A percentile compares a stretch with the other conserved stretches of the same genome.
These are phyloP conservation scores for Phytophthora cryptogea DNA, from an alignment of 352 stramenopile genomes.

Conservation along the genomic window DNA sequence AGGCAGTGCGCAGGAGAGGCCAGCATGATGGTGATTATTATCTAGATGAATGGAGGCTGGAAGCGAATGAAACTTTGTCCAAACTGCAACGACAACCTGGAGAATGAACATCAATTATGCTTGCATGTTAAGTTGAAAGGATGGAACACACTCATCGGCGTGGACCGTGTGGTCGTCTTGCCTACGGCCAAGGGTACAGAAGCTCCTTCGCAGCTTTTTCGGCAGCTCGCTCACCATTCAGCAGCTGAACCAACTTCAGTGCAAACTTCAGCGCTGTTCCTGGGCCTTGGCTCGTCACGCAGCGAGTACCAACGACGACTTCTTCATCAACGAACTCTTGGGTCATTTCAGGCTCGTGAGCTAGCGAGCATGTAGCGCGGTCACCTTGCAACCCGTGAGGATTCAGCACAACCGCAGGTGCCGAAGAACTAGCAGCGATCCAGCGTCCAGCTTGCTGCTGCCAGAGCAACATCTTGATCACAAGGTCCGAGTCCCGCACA, in stretches of 20 bases:
- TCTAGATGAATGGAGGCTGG: conserved; percentile 6
- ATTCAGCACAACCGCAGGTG: conserved; percentile 52
- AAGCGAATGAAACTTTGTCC: conserved; percentile 5
- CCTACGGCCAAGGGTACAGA: conserved; percentile 34
- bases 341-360: conserved; percentile 46
- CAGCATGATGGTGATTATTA: conserved; percentile 11
- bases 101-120: no score
- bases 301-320: conserved; percentile 60
- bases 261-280: conserved; percentile 54
- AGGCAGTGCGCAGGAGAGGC: conserved; percentile 29
- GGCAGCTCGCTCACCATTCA: conserved; percentile 52
- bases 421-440: conserved; percentile 54
- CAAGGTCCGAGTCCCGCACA: conserved; percentile 59
- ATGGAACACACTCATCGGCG: no score
- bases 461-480: conserved; percentile 65
- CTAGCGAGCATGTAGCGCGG: conserved; percentile 57
- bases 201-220: conserved; percentile 47
- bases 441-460: conserved; percentile 57
- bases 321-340: conserved; percentile 53
- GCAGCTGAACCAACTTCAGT: conserved; percentile 57
- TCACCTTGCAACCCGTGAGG: conserved; percentile 46
- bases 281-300: conserved; percentile 65
- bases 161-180: neutral
- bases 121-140: no score
- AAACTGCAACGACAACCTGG: no score